Evolutionary conservation across 2,329 filamentous ascomycete species (phyloP), one percentile per base, ranked within the genome.

Genomic region (Colletotrichum sp.): DNA sequence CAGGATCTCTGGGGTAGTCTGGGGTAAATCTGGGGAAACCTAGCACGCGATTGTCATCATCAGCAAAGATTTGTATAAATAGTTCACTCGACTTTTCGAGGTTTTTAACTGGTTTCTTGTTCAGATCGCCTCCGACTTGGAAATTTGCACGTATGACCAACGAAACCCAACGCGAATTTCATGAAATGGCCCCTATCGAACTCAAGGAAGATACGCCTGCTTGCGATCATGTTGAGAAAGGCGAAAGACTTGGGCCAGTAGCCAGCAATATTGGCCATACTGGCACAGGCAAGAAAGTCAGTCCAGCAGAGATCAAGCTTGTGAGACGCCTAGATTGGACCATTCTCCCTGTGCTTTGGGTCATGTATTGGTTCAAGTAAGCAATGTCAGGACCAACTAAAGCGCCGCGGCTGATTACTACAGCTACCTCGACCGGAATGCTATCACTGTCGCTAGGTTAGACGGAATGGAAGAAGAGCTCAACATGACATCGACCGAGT

Each of bases 291-390:
- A 81, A 82, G 74, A 86, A 86, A 78, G 84, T 82, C 4, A 83
- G 85, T 65, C 84, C 84, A 2, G 82, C 76, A 32, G 84, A 86
- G 72, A 86, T 86, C 76, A 81, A 80, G 6, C 80, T 86, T 16
- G 84, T 86, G 49, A 81, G 80, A 63, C 85, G 85, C 77, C 79
- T 86, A 3, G 85, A 86, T 75, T 68, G 80, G 59, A 83, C 39
- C 18, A 71, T 71, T 13, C 15, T 83, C 76, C 83, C 83, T 0
- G 83, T 84, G 72, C 79, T 85, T 5, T 85, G 83, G 83, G 79
- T 80, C 72, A 83, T 85, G 82, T 78, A 79, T 57, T 76, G 77
- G 30, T 71, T 78, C 62, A 79, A 79, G 44, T 57, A 57, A 52
- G 39, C 16, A 57, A 15, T 16, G 16, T 59, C 3, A 36, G 8